Evolutionary conservation across 176 grass and related monocot genomes (phyloP), one percentile per base, ranked within the genome.

Genomic region (Otatea glauca): DNA sequence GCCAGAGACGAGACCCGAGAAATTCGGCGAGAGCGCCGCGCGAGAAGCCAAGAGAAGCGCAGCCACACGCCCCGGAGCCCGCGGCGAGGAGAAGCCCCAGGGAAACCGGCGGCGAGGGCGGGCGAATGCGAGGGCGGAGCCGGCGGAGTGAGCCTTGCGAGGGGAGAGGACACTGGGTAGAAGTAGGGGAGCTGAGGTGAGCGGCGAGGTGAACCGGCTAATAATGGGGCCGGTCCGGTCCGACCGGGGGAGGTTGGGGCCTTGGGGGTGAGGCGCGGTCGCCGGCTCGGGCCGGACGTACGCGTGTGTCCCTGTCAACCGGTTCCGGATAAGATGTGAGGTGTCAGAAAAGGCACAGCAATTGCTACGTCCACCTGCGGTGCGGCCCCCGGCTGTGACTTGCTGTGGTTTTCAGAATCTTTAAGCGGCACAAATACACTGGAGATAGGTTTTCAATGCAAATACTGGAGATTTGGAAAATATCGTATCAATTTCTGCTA

Each of bases 281-380:
- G 43, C n/a, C 47, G 9, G 20, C 0, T 70, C 68, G 75, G 41
- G 20, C 68, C 70, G 67, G 72, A 5, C 55, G 68, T 49, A 48
- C 64, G 37, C 72, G 55, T 67, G 78, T 88, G 83, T 86, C 86
- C 83, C 81, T 78, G 50, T 89, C 86, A 86, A 83, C 44, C 74
- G 61, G 43, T 45, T 82, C 73, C 85, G 91, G 88, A 93, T 90
- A 90, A 90, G 85, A 85, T 58, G 83, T 64, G 80, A 50, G 51
- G 56, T 84, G 81, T 84, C 81, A 88, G 81, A 88, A 6, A 66
- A 42, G 29, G 13, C 39, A 1, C 29, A 3, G 0, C n/a, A 81
- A 50, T 49, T 29, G 87, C 81, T 88, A 88, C 13, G 23, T n/a
- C 67, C 75, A 88, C 87, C 18, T 2, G 35, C 41, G 5, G 1